Conservation (phyloP, 768 basidiomycete genomes). For the Lyophyllum atratum region DNA sequence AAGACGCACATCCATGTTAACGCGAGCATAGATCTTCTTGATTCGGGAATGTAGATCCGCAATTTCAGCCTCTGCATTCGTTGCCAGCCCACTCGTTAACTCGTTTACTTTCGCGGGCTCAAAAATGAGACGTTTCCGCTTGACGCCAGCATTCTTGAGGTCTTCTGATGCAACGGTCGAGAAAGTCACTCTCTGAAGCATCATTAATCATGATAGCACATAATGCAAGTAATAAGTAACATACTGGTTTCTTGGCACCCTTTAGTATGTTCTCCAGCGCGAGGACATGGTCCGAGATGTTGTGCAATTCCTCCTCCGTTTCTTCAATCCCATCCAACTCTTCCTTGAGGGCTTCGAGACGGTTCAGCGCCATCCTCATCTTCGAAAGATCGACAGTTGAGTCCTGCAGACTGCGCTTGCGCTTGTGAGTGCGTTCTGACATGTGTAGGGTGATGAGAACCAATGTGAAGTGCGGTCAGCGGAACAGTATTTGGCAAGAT, state of each 20-base stretch:
- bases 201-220: constrained; percentile 16
- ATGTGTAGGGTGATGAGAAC: background rate
- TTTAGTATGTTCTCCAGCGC: constrained; percentile 26
- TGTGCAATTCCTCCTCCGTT: constrained; percentile 23
- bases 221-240: constrained; percentile 14
- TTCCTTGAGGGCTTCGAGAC: constrained; percentile 26
- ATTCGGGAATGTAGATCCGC: constrained; percentile 22
- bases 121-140: constrained; percentile 25
- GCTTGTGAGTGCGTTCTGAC: constrained; percentile 24
- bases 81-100: constrained; percentile 16
- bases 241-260: constrained; percentile 28
- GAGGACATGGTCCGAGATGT: constrained; percentile 23
- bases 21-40: constrained; percentile 29
- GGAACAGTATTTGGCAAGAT: too few relatives aligned
- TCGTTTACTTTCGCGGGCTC: constrained; percentile 17
- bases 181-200: constrained; percentile 27
- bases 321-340: constrained; percentile 30
- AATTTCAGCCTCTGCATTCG: constrained; percentile 22
- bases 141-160: constrained; percentile 27
- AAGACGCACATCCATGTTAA: constrained; percentile 33
- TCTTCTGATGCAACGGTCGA: constrained; percentile 25
- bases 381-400: constrained; percentile 26
- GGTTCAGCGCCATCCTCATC: constrained; percentile 24
- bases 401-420: constrained; percentile 31
- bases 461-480: too few relatives aligned